Conservation (phyloP, 2,329 filamentous ascomycete genomes). For the Fusarium falciforme region DNA sequence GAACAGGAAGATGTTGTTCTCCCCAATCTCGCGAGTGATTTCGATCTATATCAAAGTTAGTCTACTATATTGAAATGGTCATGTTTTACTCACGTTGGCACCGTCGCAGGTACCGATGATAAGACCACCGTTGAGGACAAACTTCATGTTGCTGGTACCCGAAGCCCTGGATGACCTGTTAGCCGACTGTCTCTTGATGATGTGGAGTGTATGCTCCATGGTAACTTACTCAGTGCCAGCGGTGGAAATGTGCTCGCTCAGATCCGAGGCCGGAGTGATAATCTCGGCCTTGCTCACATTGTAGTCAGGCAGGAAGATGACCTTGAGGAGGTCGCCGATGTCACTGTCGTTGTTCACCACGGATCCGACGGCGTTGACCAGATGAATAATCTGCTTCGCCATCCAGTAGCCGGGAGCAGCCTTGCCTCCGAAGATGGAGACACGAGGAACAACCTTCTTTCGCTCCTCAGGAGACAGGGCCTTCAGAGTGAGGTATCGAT, state of each 20-base stretch:
- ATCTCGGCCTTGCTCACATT: slow-evolving; percentile 99
- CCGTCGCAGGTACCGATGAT: slow-evolving; percentile 99
- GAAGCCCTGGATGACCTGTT: slow-evolving; percentile 60
- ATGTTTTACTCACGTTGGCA: slow-evolving; percentile 79
- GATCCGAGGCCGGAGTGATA: slow-evolving; percentile 91
- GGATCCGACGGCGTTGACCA: slow-evolving; percentile 90
- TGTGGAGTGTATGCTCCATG: neutral
- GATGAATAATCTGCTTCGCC: slow-evolving; percentile 98
- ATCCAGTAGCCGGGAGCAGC: slow-evolving; percentile 99
- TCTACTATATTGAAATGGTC: neutral
- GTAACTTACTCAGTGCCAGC: slow-evolving; percentile 84
- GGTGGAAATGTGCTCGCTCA: slow-evolving; percentile 98
- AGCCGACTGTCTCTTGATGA: neutral
- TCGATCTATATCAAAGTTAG: slow-evolving; percentile 71
- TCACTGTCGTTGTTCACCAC: slow-evolving; percentile 95
- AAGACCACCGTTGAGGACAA: slow-evolving; percentile 94
- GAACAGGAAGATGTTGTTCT: slow-evolving; percentile 98
- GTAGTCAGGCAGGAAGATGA: slow-evolving; percentile 97
- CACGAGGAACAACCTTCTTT: slow-evolving; percentile 87
- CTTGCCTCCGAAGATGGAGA: slow-evolving; percentile 97
- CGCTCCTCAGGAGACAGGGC: slow-evolving; percentile 83
- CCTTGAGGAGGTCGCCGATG: slow-evolving; percentile 93
- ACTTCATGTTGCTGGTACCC: slow-evolving; percentile 99
- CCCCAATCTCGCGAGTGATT: slow-evolving; percentile 96
- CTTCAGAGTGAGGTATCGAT: slow-evolving; percentile 92